phyloP scores from a whole-genome alignment of 345 rosid species.

The Dimocarpus longan region DNA sequence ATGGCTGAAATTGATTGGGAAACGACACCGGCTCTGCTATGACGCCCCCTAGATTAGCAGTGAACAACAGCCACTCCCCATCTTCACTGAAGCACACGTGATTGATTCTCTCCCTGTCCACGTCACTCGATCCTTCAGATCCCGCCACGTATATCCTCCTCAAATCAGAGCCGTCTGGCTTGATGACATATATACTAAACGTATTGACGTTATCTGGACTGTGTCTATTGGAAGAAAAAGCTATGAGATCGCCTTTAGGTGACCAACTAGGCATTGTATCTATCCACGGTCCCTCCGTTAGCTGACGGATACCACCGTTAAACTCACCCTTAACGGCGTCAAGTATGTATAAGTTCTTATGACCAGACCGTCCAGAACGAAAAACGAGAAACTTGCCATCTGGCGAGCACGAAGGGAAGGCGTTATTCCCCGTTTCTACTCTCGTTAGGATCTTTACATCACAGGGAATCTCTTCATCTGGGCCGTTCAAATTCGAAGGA shows the following conservation, averaged over 20 bases:
- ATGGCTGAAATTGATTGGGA: constrained; percentile 90
- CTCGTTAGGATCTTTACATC: constrained; percentile 68
- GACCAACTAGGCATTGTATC: constrained; percentile 95
- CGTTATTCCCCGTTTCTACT: constrained; percentile 83
- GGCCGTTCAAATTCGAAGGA: constrained; percentile 38
- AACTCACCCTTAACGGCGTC: constrained; percentile 72
- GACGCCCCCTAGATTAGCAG: constrained; percentile 64
- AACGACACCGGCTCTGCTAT: constrained; percentile 75
- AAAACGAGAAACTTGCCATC: constrained; percentile 78
- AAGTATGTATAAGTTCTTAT: constrained; percentile 65
- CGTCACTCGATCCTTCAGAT: constrained; percentile 48
- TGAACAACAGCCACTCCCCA: constrained; percentile 73
- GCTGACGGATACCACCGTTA: constrained; percentile 46
- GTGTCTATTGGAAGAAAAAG: constrained; percentile 86
- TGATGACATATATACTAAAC: constrained; percentile 68
- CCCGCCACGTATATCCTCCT: constrained; percentile 63
- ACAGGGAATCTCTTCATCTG: constrained; percentile 46
- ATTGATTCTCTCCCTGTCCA: constrained; percentile 75
- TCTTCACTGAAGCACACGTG: constrained; percentile 73
- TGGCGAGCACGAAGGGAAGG: constrained; percentile 85
- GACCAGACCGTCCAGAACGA: constrained; percentile 75
- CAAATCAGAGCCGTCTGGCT: constrained; percentile 68
- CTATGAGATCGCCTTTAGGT: constrained; percentile 79
- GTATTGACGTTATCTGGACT: constrained; percentile 35
- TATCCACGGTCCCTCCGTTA: constrained; percentile 79